Conservation (phyloP, 257 asterid species). For the Rhazya stricta region DNA sequence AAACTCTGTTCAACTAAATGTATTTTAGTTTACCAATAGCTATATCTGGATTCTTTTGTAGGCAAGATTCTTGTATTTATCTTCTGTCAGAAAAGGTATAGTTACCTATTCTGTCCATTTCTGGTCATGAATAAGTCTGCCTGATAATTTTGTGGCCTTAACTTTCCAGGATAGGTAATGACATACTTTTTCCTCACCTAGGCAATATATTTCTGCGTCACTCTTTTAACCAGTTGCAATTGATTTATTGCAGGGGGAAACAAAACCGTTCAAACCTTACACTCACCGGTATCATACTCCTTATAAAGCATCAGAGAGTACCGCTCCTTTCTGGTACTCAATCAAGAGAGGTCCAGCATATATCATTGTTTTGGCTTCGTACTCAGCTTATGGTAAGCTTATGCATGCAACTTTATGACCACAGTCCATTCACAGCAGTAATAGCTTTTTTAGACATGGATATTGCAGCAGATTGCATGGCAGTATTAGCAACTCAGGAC, state of each 20-base stretch:
- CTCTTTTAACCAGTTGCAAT: neutral
- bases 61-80: too few relatives aligned
- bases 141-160: neutral
- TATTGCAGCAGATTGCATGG: neutral
- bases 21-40: too few relatives aligned
- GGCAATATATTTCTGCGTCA: neutral
- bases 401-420: neutral
- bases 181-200: neutral
- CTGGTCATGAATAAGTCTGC: neutral
- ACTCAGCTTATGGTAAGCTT: conserved; percentile 77
- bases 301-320: conserved; percentile 54
- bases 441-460: neutral
- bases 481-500: neutral
- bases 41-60: neutral
- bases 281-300: conserved; percentile 63
- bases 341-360: conserved; percentile 89
- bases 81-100: neutral
- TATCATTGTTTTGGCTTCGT: conserved; percentile 81
- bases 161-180: too few relatives aligned
- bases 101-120: neutral
- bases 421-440: too few relatives aligned
- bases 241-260: conserved; percentile 68
- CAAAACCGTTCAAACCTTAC: conserved; percentile 73
- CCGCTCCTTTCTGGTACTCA: conserved; percentile 82
- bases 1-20: neutral